Evolutionary conservation across 352 stramenopile species (phyloP).

Genomic region (Globisporangium recalcitrans): DNA sequence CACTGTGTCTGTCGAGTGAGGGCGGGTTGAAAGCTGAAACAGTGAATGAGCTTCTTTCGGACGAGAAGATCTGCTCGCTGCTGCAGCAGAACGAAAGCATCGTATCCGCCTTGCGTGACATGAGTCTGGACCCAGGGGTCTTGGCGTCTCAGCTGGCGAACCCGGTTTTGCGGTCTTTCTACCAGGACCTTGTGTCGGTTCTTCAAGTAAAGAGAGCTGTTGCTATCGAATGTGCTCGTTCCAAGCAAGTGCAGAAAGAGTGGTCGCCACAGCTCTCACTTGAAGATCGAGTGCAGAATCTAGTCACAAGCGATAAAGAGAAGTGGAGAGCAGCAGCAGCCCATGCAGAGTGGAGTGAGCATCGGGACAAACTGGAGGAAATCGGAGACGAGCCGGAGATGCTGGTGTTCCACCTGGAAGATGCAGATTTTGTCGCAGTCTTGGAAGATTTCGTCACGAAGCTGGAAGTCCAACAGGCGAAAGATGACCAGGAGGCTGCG

Average conservation of each 20-base stretch:
- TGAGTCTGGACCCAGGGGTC: constrained; percentile 55
- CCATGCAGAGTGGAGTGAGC: constrained; percentile 25
- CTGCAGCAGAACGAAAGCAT: constrained; percentile 41
- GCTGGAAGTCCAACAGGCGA: constrained; percentile 20
- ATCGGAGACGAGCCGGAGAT: constrained; percentile 64
- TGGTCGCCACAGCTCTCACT: constrained; percentile 16
- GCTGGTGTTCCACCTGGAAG: constrained; percentile 61
- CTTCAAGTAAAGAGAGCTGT: constrained; percentile 19
- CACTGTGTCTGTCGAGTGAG: constrained; percentile 27
- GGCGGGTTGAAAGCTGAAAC: constrained; percentile 31
- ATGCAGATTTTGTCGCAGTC: constrained; percentile 29
- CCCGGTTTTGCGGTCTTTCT: constrained; percentile 43
- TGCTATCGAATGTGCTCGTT: not conserved
- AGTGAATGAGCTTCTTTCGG: constrained; percentile 46
- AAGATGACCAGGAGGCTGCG: not conserved
- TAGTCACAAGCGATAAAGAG: constrained; percentile 15
- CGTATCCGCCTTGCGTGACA: constrained; percentile 50
- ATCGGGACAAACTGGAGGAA: constrained; percentile 42
- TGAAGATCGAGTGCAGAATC: constrained; percentile 32
- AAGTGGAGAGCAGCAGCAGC: constrained; percentile 17
- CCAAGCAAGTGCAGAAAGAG: not conserved
- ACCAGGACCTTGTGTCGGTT: constrained; percentile 42
- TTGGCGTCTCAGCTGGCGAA: constrained; percentile 43
- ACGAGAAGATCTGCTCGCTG: constrained; percentile 34
- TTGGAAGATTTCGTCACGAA: constrained; percentile 35